phyloP scores from a whole-genome alignment of 108 stramenopile genomes.

The Schizochytrium sp. region DNA sequence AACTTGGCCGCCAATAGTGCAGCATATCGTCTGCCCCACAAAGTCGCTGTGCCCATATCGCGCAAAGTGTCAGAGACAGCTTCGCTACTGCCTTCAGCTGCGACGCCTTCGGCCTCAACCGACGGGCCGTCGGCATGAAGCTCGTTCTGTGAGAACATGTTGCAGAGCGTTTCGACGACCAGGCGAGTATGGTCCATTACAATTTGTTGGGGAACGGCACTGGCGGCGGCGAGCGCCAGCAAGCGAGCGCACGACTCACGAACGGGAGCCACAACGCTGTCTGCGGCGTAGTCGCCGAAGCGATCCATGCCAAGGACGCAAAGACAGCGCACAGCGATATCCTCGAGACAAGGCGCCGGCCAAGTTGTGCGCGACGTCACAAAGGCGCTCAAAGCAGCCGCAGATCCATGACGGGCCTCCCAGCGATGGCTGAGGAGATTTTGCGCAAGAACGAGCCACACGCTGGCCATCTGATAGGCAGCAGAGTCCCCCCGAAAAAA shows the following conservation, averaged over 20 bases:
- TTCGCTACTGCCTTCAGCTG: too few species aligned
- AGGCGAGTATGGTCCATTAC: neutral
- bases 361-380: neutral
- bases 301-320: neutral
- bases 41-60: neutral
- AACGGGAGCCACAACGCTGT: neutral
- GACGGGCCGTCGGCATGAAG: too few species aligned
- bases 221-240: neutral
- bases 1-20: neutral
- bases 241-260: neutral
- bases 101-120: too few species aligned
- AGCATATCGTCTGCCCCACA: neutral
- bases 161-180: neutral
- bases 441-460: neutral
- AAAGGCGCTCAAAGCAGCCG: neutral
- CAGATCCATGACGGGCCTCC: neutral
- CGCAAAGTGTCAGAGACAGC: neutral
- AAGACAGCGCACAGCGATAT: neutral
- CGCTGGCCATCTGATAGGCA: neutral
- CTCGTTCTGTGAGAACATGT: neutral
- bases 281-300: constrained; percentile 2
- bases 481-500: neutral
- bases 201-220: too few species aligned
- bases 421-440: neutral
- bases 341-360: neutral